phyloP scores from a whole-genome alignment of 805 yeast genomes.

The Debaryomyces hansenii region DNA sequence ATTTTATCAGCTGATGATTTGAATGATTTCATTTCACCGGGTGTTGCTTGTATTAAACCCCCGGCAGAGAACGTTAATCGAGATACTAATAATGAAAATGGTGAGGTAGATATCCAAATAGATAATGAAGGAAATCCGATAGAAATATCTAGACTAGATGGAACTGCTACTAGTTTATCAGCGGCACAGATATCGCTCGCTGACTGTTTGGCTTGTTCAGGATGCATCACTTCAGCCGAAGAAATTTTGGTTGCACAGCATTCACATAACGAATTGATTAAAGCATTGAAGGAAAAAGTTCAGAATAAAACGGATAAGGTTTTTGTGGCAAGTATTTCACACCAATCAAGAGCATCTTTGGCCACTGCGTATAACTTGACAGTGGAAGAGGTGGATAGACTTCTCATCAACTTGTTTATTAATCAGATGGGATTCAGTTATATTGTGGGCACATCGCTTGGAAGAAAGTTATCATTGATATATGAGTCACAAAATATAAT shows the following conservation, averaged over 20 bases:
- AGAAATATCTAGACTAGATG: constrained; percentile 67
- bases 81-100: constrained; percentile 15
- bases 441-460: constrained; percentile 83
- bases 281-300: constrained; percentile 45
- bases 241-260: constrained; percentile 90
- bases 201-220: constrained; percentile 95
- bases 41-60: constrained; percentile 93
- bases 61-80: constrained; percentile 28
- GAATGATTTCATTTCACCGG: constrained; percentile 93
- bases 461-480: constrained; percentile 64
- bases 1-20: constrained; percentile 84
- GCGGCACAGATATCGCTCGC: constrained; percentile 87
- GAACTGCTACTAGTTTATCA: constrained; percentile 50
- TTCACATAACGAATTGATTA: constrained; percentile 75
- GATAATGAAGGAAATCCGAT: constrained; percentile 59
- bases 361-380: constrained; percentile 62
- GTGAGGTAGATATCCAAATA: constrained; percentile 56
- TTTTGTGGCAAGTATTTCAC: constrained; percentile 79
- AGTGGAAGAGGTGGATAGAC: constrained; percentile 58
- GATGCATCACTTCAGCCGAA: constrained; percentile 97
- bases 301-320: constrained; percentile 26
- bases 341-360: constrained; percentile 81
- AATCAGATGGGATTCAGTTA: constrained; percentile 65
- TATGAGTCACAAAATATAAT: constrained; percentile 44
- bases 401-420: constrained; percentile 57